A percentile compares a stretch with the other conserved stretches of the same genome.
Conservation (phyloP, 257 asterid genomes). For the Thymus quinquecostatus region DNA sequence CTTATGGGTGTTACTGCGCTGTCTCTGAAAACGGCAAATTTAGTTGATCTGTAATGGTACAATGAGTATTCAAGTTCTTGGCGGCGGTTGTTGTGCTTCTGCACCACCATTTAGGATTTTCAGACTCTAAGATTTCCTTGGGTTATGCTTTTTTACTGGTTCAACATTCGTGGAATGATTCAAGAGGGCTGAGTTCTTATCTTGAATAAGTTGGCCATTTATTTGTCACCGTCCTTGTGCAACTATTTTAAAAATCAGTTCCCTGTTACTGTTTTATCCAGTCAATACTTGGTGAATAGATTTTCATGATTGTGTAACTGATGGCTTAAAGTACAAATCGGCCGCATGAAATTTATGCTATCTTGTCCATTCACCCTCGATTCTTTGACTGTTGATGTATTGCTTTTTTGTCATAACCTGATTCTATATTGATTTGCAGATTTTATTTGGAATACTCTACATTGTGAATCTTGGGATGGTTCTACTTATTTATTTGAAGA, state of each 20-base stretch:
- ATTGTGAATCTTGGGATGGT: slow-evolving; percentile 79
- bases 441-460: slow-evolving; percentile 81
- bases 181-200: background rate
- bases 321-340: background rate
- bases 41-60: background rate
- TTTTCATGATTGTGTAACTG: slow-evolving; percentile 3
- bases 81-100: background rate
- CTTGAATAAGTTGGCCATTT: background rate
- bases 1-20: background rate
- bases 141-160: background rate
- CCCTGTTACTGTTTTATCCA: background rate
- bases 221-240: background rate
- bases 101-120: background rate
- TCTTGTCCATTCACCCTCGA: background rate
- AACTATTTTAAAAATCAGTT: background rate
- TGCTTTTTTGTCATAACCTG: slow-evolving; percentile 17
- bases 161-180: background rate
- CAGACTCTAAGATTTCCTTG: background rate
- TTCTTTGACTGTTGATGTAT: slow-evolving; percentile 10
- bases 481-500: slow-evolving; percentile 75
- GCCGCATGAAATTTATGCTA: background rate
- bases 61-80: background rate
- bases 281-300: background rate
- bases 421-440: slow-evolving; percentile 54
- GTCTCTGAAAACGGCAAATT: background rate